Evolutionary conservation across 1,284 basidiomycete species (phyloP), one percentile per base, ranked within the genome.

Genomic region (Cutaneotrichosporon curvatum): DNA sequence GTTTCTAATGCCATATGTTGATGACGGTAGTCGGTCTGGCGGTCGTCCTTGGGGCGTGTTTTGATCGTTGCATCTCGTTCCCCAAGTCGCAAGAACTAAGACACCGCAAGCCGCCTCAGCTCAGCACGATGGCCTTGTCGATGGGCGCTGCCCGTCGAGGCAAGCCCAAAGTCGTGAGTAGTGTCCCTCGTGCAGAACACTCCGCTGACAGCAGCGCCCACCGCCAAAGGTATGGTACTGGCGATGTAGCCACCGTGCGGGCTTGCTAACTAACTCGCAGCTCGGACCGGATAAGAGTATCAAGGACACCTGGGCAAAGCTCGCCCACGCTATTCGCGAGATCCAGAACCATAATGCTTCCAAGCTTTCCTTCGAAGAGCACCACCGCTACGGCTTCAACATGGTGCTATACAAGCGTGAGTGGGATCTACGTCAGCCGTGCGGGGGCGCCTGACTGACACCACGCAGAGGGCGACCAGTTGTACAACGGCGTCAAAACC

Each of bases 271-370:
- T 40, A 25, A 42, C 35, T n/a, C n/a, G n/a, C 42, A 70, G 70
- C 56, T 62, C 38, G 63, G 60, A 4, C 62, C 66, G 0, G 62
- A 68, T 12, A 68, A 61, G 5, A 62, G 62, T 20, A 68, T 70
- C 54, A 68, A 70, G 40, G 69, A 70, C 42, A 70, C 65, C 20
- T 72, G 68, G 67, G 50, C 56, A 1, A 68, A 67, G 50, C 60
- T 72, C 1, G 57, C 71, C 3, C 50, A 52, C 31, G 96, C 96
- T 57, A 92, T 99, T 59, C 79, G 81, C 48, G 88, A 96, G 75
- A 98, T 99, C 48, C 89, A 95, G 70, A 86, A 89, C 59, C 89
- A 95, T 73, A 88, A 95, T 71, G 89, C 90, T 7, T 82, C 82
- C 47, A 85, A 83, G 62, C 81, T 99, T 23, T 95, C 89, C 14